Base-by-base conservation (phyloP, 768 basidiomycete genomes). In the Hebeloma cylindrosporum region DNA sequence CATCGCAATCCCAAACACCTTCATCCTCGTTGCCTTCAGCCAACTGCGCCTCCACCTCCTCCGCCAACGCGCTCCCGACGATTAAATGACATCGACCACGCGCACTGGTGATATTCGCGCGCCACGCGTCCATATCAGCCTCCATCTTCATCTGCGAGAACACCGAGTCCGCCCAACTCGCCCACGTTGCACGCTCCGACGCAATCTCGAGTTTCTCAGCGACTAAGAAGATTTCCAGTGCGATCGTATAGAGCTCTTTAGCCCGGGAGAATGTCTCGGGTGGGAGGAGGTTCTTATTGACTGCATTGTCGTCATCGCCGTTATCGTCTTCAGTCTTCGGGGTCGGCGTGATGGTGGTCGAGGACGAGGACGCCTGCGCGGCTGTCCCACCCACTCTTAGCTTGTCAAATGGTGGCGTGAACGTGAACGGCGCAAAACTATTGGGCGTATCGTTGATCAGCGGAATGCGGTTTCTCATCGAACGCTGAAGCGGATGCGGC, bases 131-230 rank as follows among this genome's bases (percentile, higher is more conserved):
- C 52, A 71, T 72, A 48, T 77, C 74, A 18, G 70, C 74, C 60
- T 81, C 77, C 74, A 79, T 73, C 60, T 75, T 74, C 74, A 85
- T 81, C 68, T 85, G 81, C 33, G 68, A 63, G 52, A 84, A 75
- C 8, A 85, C 70, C 6, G 72, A 68, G 50, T 83, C 81, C 3
- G 82, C 80, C 76, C 79, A 83, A 1, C 57, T 44, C 0, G 80
- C 82, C 81, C 82, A 85, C 32, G 70, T 65, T 33, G 70, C 66
- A 27, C 83, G 71, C 51, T 79, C 73, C 0, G 64, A 53, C 1
- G 75, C 57, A 3, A 53, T 42, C 0, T 69, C 60, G 11, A 85
- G 66, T 35, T 78, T 79, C 55, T 85, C 82, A 0, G 82, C 74
- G 28, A 83, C 67, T 27, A 75, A 66, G 14, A 85, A 68, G 14